Evolutionary conservation across 1,284 basidiomycete species (phyloP).

Genomic region (Microbotryomycetes sp.): DNA sequence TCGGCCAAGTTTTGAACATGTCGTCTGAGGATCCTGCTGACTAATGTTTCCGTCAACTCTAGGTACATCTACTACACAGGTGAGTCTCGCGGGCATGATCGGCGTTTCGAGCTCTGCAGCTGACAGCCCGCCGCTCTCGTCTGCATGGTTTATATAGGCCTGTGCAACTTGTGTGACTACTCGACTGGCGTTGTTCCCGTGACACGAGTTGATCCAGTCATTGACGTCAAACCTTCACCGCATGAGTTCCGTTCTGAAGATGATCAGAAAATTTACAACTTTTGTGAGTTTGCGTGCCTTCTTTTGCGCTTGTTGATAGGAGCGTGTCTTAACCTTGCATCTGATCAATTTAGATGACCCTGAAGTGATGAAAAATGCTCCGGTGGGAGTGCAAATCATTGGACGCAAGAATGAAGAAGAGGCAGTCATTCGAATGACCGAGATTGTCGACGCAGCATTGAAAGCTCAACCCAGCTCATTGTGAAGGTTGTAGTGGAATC

Average conservation of each 20-base stretch:
- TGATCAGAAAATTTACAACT: slow-evolving; percentile 52
- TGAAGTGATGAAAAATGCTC: slow-evolving; percentile 53
- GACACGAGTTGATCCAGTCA: slow-evolving; percentile 11
- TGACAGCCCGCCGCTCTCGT: neutral
- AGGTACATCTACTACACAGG: neutral
- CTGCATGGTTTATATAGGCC: neutral
- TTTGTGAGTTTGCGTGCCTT: slow-evolving; percentile 48
- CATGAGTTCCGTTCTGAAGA: slow-evolving; percentile 48
- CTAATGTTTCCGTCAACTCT: too few species aligned
- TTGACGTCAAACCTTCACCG: slow-evolving; percentile 12
- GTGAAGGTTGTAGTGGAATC: too few species aligned
- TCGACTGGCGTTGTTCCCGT: slow-evolving; percentile 54
- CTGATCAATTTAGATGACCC: slow-evolving; percentile 62
- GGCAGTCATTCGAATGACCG: slow-evolving; percentile 33
- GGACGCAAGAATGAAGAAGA: slow-evolving; percentile 67
- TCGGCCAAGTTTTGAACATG: neutral
- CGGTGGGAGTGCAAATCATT: slow-evolving; percentile 63
- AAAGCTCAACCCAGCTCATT: too few species aligned
- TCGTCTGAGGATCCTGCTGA: too few species aligned
- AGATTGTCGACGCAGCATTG: neutral
- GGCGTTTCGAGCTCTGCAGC: neutral
- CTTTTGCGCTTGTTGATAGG: neutral
- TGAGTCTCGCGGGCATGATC: too few species aligned
- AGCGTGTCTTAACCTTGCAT: too few species aligned
- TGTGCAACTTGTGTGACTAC: slow-evolving; percentile 48